These are phyloP conservation scores for Pulveroboletus ravenelii DNA, from an alignment of 768 basidiomycete genomes.

Conservation along the genomic window DNA sequence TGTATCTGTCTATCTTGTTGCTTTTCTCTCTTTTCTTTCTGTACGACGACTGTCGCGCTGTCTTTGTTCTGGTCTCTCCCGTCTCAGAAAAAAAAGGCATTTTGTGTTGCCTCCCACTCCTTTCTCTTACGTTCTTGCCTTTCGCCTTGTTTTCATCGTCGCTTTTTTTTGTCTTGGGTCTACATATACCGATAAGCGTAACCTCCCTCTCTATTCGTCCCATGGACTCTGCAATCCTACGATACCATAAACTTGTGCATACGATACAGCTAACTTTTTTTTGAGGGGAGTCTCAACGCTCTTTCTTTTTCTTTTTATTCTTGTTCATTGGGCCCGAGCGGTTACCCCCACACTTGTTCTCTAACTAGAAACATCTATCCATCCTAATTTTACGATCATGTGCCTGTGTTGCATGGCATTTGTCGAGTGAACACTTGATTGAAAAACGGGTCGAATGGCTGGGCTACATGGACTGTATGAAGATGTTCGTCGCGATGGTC, in stretches of 20 bases:
- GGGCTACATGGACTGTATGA: too few relatives aligned
- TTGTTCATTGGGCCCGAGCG: not conserved
- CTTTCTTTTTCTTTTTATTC: not conserved
- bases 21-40: conserved; percentile 1
- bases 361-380: not conserved
- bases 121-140: not conserved
- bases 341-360: not conserved
- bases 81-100: too few relatives aligned
- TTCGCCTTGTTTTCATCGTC: conserved; percentile 1
- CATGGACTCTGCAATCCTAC: not conserved
- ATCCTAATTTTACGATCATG: not conserved
- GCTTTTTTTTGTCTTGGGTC: not conserved
- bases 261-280: conserved; percentile 9
- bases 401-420: too few relatives aligned
- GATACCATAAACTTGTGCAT: conserved; percentile 17
- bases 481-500: too few relatives aligned
- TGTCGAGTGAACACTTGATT: too few relatives aligned
- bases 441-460: not conserved
- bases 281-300: not conserved
- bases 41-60: conserved; percentile 5
- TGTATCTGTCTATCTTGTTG: conserved; percentile 2
- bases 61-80: not conserved
- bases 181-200: conserved; percentile 16
- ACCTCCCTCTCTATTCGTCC: not conserved
- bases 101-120: too few relatives aligned